Evolutionary conservation across 2,329 filamentous ascomycete species (phyloP).

Genomic region (Epichloe elymi): DNA sequence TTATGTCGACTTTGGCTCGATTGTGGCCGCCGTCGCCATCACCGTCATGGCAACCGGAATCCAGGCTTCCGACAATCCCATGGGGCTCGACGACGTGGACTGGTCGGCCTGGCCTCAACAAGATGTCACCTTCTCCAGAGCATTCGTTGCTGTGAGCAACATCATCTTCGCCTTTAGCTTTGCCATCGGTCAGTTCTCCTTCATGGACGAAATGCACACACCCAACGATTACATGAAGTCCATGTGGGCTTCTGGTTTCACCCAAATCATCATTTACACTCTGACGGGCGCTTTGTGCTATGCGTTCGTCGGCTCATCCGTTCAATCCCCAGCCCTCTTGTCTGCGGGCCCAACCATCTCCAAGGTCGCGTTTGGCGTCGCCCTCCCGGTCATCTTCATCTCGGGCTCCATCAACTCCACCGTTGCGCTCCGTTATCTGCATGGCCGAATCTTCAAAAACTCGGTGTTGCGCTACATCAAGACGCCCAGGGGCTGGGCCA

Average conservation of each 20-base stretch:
- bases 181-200: slow-evolving; percentile 37
- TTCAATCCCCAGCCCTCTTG: slow-evolving; percentile 54
- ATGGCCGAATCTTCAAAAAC: slow-evolving; percentile 29
- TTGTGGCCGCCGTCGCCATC: slow-evolving; percentile 48
- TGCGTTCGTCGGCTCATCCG: slow-evolving; percentile 49
- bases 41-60: slow-evolving; percentile 55
- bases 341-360: slow-evolving; percentile 45
- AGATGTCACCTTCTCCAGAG: slow-evolving; percentile 35
- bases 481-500: slow-evolving; percentile 32
- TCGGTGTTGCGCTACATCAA: slow-evolving; percentile 33
- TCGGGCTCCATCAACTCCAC: slow-evolving; percentile 56
- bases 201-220: slow-evolving; percentile 41
- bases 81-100: slow-evolving; percentile 18
- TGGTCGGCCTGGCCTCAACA: slow-evolving; percentile 35
- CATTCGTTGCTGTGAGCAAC: slow-evolving; percentile 50
- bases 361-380: slow-evolving; percentile 58
- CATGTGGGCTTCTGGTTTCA: slow-evolving; percentile 46
- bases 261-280: slow-evolving; percentile 53
- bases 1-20: slow-evolving; percentile 46
- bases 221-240: slow-evolving; percentile 36
- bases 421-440: slow-evolving; percentile 32
- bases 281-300: slow-evolving; percentile 56
- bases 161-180: slow-evolving; percentile 59
- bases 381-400: slow-evolving; percentile 60
- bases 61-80: slow-evolving; percentile 11